phyloP scores from a whole-genome alignment of 129 eudicot genomes.

The Centella asiatica region DNA sequence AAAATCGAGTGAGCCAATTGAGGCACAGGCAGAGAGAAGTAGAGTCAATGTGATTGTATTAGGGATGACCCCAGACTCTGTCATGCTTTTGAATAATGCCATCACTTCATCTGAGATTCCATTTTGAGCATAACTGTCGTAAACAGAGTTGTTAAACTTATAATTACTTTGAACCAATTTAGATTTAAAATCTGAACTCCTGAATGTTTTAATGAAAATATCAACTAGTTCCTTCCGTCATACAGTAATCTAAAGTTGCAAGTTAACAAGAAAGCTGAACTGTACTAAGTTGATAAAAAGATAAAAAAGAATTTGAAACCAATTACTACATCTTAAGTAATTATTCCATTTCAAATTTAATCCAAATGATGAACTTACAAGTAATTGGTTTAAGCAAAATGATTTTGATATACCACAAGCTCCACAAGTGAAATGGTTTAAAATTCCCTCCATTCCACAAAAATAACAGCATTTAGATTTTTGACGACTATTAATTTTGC shows the following conservation, averaged over 20 bases:
- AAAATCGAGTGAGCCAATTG: constrained; percentile 64
- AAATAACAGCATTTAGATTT: too few species aligned
- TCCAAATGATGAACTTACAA: neutral
- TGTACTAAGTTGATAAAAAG: too few species aligned
- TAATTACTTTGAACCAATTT: too few species aligned
- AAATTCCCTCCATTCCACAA: too few species aligned
- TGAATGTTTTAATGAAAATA: too few species aligned
- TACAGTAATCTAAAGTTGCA: neutral
- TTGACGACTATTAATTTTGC: too few species aligned
- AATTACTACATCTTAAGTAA: neutral
- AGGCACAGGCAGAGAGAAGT: constrained; percentile 69
- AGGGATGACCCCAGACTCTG: constrained; percentile 36
- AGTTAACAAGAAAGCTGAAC: too few species aligned
- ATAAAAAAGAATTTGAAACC: too few species aligned
- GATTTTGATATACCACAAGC: neutral
- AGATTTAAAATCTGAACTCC: too few species aligned
- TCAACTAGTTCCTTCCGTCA: neutral
- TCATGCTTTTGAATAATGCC: constrained; percentile 47
- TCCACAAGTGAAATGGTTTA: too few species aligned
- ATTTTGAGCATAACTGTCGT: constrained; percentile 63
- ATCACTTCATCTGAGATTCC: constrained; percentile 73
- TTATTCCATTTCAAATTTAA: neutral
- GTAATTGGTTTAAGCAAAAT: neutral
- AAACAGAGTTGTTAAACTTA: neutral
- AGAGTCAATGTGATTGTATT: constrained; percentile 56